phyloP scores from a whole-genome alignment of 495 filamentous ascomycete species.

The Opeltia flavorubescens region DNA sequence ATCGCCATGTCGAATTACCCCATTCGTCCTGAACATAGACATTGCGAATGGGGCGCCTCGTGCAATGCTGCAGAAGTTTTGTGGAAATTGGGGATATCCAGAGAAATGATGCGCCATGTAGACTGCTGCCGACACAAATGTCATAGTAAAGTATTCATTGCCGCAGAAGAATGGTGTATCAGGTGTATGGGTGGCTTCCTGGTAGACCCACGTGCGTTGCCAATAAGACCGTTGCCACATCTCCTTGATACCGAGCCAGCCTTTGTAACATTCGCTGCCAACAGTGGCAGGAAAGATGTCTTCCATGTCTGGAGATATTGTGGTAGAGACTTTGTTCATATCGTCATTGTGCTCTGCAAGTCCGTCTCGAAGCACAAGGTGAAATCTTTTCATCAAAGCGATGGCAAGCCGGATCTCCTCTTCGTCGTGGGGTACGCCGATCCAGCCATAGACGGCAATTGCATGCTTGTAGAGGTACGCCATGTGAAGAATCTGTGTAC shows the following conservation, averaged over 20 bases:
- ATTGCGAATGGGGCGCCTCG: background rate
- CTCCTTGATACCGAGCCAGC: constrained; percentile 1
- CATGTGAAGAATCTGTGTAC: constrained; percentile 9
- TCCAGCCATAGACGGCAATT: constrained; percentile 19
- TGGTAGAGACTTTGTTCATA: background rate
- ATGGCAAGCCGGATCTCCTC: background rate
- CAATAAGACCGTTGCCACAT: background rate
- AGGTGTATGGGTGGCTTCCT: background rate
- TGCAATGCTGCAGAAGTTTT: background rate
- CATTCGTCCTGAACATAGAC: background rate
- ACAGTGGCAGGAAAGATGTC: background rate
- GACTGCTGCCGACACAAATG: background rate
- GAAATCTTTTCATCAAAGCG: background rate
- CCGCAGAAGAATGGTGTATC: background rate
- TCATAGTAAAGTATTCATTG: background rate
- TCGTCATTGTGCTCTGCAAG: background rate
- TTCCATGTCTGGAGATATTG: background rate
- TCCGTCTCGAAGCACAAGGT: background rate
- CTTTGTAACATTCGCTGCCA: background rate
- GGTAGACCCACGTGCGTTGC: background rate
- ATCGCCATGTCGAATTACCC: background rate
- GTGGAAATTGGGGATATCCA: background rate
- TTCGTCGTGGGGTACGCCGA: constrained; percentile 13
- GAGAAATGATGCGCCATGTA: background rate
- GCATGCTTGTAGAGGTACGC: constrained; percentile 7